Percentiles rank a stretch among this genome's conserved stretches.
These are phyloP conservation scores for Chara braunii DNA, from an alignment of 139 green algal genomes.

Conservation along the genomic window DNA sequence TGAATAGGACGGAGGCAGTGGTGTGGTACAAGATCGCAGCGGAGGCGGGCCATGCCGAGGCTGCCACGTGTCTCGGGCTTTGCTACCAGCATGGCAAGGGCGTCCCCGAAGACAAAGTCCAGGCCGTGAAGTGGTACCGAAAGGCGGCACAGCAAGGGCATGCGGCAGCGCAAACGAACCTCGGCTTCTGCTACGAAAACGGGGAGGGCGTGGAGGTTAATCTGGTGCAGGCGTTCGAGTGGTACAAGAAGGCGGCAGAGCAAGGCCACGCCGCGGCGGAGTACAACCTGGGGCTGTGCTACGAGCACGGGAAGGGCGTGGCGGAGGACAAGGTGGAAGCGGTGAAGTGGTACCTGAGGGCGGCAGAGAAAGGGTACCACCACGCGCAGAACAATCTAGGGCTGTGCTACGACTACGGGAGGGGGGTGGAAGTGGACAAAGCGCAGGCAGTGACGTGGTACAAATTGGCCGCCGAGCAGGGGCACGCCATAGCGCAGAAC, in stretches of 20 bases:
- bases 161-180: constrained; percentile 1
- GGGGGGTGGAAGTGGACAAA: constrained; percentile 14
- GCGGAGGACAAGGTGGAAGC: neutral
- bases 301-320: constrained; percentile 13
- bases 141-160: constrained; percentile 33
- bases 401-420: constrained; percentile 30
- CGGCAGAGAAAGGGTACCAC: constrained; percentile 22
- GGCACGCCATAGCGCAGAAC: constrained; percentile 21
- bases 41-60: neutral
- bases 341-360: constrained; percentile 4
- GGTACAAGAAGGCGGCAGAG: constrained; percentile 10
- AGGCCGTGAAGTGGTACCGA: constrained; percentile 17
- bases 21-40: neutral
- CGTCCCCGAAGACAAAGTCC: constrained; percentile 5
- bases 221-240: neutral
- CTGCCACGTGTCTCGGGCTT: no score
- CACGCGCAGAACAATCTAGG: constrained; percentile 35
- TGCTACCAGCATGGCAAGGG: constrained; percentile 20
- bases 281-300: constrained; percentile 20
- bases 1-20: neutral
- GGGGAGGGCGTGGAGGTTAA: neutral
- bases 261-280: constrained; percentile 2
- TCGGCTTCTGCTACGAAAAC: constrained; percentile 5
- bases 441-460: neutral
- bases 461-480: constrained; percentile 24